Base-by-base conservation (phyloP, 345 rosid genomes). In the Anacardium occidentale region DNA sequence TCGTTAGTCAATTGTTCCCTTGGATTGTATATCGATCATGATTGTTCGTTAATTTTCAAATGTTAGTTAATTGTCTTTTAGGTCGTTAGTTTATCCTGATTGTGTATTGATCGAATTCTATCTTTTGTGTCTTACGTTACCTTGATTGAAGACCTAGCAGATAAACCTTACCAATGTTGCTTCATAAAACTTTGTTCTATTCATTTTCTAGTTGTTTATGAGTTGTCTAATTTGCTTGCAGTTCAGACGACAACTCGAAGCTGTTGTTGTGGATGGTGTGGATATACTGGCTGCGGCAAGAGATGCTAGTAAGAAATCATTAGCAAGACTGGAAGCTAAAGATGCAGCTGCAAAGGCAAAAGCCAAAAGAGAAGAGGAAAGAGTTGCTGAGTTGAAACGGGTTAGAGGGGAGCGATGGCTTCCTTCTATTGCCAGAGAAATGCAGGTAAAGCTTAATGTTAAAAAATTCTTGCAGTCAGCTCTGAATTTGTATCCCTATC, bases 341-440 rank as follows among this genome's bases (percentile, higher is more conserved):
- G 96, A 87, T 51, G 88, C 77, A 10, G 85, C 77, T 10, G 85
- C 86, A 26, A 90, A 88, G 86, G 97, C 77, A 75, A 90, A 88
- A 67, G 94, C 83, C n/a, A 91, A 90, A 75, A 79, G 73, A 74
- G 97, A 90, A 73, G 97, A 90, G 80, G 90, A 91, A 70, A 81
- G 97, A 80, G 82, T 92, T 53, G 86, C 90, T 1, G 90, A 87
- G 66, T 74, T 91, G 77, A 92, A 87, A 82, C 84, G 70, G 71
- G 56, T 82, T n/a, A 81, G 98, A 74, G 97, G 97, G 44, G 93
- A 91, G 77, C 85, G 84, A 77, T 95, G 99, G 98, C 85, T 92
- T 22, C 97, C 92, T 75, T 85, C 94, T n/a, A 80, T 92, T 72
- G 89, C 88, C 48, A 71, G 67, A 69, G 80, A 79, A 44, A 80